phyloP scores from a whole-genome alignment of 169 alveolate species.

The Eimeria acervulina region DNA sequence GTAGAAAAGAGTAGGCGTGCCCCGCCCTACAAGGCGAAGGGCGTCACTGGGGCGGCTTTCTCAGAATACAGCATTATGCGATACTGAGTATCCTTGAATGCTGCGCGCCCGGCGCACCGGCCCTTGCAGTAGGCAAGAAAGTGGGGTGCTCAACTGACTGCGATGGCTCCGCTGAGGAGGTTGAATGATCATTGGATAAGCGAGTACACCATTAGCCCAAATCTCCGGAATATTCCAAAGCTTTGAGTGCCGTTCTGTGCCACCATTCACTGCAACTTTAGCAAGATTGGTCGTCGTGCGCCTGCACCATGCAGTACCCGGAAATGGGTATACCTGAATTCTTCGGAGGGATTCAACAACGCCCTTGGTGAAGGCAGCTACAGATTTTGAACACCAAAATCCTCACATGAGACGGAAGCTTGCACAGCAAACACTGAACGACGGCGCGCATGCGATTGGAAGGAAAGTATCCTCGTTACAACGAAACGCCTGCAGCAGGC shows the following conservation, averaged over 20 bases:
- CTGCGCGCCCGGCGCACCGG: neutral
- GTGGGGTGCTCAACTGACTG: neutral
- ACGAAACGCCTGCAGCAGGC: neutral
- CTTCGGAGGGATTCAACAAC: too few species aligned
- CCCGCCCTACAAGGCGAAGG: neutral
- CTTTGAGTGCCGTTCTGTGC: too few species aligned
- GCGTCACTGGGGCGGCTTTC: neutral
- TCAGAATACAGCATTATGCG: neutral
- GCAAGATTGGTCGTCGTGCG: too few species aligned
- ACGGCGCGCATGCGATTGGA: neutral
- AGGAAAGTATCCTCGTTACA: neutral
- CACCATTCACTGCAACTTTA: too few species aligned
- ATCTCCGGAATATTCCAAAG: neutral
- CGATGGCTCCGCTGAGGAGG: neutral
- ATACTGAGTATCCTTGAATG: neutral
- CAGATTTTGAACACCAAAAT: neutral
- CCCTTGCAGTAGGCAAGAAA: neutral
- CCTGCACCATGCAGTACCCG: too few species aligned
- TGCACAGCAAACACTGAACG: neutral
- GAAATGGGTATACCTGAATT: too few species aligned
- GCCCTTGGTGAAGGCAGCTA: too few species aligned
- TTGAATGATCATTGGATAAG: too few species aligned
- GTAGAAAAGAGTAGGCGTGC: neutral
- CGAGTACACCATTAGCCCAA: neutral
- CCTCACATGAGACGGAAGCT: too few species aligned